Percentiles rank a stretch among this genome's conserved stretches.
These are phyloP conservation scores for Heterobasidion occidentale DNA, from an alignment of 1,284 basidiomycete genomes.

Conservation along the genomic window DNA sequence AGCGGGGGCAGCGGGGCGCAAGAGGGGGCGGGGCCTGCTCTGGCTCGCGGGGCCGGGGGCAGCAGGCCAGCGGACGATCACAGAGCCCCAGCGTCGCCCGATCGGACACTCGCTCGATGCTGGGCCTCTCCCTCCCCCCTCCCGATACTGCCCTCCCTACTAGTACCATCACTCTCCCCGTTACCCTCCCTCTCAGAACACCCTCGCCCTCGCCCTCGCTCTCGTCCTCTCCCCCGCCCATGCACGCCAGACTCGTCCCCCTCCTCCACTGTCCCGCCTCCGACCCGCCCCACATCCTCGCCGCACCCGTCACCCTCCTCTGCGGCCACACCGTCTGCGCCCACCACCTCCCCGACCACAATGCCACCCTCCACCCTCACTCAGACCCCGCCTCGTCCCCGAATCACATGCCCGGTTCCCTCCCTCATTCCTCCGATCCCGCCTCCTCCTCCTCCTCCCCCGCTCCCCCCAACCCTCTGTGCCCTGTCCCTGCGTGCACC, in stretches of 20 bases:
- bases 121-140: background rate
- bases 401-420: slow-evolving; percentile 4
- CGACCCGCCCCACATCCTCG: slow-evolving; percentile 13
- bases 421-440: slow-evolving; percentile 3
- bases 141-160: too few relatives aligned
- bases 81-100: too few relatives aligned
- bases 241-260: slow-evolving; percentile 13
- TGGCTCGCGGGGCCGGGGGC: too few relatives aligned
- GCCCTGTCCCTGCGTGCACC: slow-evolving; percentile 26
- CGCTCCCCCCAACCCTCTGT: slow-evolving; percentile 19
- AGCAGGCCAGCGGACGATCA: background rate
- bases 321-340: slow-evolving; percentile 27
- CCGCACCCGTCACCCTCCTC: slow-evolving; percentile 22
- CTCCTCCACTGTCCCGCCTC: slow-evolving; percentile 24
- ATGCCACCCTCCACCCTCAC: background rate
- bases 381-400: slow-evolving; percentile 3
- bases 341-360: slow-evolving; percentile 15
- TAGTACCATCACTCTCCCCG: background rate
- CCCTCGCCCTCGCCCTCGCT: background rate
- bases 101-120: background rate
- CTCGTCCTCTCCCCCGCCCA: slow-evolving; percentile 5
- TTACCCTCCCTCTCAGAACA: background rate
- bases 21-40: too few relatives aligned
- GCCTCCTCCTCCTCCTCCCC: slow-evolving; percentile 3
- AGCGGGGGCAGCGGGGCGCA: too few relatives aligned